Conservation (phyloP, 1,139 yeast species). For the Hyphopichia burtonii region DNA sequence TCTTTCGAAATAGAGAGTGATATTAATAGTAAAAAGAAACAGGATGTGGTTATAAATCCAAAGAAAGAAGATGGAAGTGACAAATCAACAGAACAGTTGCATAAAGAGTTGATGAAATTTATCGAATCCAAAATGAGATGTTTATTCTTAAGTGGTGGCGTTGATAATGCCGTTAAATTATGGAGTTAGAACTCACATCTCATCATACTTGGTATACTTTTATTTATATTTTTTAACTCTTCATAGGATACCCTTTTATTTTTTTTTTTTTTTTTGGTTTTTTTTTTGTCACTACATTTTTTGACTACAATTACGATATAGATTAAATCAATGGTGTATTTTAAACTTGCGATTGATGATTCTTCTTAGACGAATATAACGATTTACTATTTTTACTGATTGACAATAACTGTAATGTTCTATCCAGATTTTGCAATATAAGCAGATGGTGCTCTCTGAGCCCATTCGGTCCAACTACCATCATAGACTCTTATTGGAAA, state of each 20-base stretch:
- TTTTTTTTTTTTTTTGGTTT: background rate
- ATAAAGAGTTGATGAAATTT: constrained; percentile 16
- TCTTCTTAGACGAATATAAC: too few relatives aligned
- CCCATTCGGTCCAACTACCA: constrained; percentile 90
- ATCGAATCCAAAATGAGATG: constrained; percentile 53
- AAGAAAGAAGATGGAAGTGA: constrained; percentile 8
- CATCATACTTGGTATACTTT: too few relatives aligned
- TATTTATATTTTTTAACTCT: background rate
- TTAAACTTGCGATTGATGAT: too few relatives aligned
- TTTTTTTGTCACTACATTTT: background rate
- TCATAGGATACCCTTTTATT: background rate
- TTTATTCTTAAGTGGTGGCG: constrained; percentile 58
- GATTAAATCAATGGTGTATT: background rate
- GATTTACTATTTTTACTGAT: too few relatives aligned
- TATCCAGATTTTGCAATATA: constrained; percentile 24
- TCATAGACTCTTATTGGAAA: constrained; percentile 76
- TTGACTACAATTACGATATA: background rate
- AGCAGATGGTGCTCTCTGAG: constrained; percentile 41
- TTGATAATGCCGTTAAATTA: constrained; percentile 51
- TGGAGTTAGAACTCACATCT: constrained; percentile 41
- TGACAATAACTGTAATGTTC: too few relatives aligned
- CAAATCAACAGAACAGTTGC: constrained; percentile 13
- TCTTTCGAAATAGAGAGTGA: constrained; percentile 23
- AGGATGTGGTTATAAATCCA: constrained; percentile 15
- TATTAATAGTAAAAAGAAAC: constrained; percentile 6